Conservation (phyloP, 345 rosid genomes). For the Brassica carinata region DNA sequence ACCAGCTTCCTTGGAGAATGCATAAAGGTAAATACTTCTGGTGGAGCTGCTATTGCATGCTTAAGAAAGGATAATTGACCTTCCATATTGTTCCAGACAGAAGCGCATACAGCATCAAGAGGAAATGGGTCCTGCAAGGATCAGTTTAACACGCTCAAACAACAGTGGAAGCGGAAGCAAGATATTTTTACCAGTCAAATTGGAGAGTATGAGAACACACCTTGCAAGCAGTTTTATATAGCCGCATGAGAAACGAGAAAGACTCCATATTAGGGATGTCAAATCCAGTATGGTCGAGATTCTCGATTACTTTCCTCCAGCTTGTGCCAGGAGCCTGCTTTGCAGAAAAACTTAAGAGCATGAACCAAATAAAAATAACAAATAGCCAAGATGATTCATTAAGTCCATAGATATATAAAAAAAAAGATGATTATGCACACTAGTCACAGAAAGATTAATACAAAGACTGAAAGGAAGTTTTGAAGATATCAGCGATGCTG, state of each 20-base stretch:
- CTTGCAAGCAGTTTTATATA: conserved; percentile 65
- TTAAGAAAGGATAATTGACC: conserved; percentile 90
- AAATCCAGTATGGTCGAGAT: conserved; percentile 52
- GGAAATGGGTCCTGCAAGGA: conserved; percentile 84
- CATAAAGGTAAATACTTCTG: conserved; percentile 86
- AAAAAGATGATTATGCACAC: neutral
- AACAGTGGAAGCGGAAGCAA: neutral
- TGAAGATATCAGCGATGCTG: neutral
- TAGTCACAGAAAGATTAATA: neutral
- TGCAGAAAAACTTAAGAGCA: neutral
- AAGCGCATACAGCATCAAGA: conserved; percentile 76
- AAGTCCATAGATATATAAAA: neutral
- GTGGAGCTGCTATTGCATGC: conserved; percentile 74
- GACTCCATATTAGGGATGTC: conserved; percentile 80
- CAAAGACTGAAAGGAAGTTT: neutral
- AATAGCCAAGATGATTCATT: neutral
- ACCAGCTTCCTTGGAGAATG: conserved; percentile 89
- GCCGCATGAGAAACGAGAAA: conserved; percentile 76
- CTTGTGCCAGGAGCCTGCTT: conserved; percentile 3
- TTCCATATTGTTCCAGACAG: conserved; percentile 81
- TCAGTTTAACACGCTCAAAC: conserved; percentile 18
- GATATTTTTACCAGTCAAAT: conserved; percentile 3
- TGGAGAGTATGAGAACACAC: conserved; percentile 23
- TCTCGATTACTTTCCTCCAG: neutral
- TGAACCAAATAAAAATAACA: neutral